These are phyloP conservation scores for Coemansia sp. DNA, from an alignment of 192 early-diverging fungal species.

Conservation along the genomic window DNA sequence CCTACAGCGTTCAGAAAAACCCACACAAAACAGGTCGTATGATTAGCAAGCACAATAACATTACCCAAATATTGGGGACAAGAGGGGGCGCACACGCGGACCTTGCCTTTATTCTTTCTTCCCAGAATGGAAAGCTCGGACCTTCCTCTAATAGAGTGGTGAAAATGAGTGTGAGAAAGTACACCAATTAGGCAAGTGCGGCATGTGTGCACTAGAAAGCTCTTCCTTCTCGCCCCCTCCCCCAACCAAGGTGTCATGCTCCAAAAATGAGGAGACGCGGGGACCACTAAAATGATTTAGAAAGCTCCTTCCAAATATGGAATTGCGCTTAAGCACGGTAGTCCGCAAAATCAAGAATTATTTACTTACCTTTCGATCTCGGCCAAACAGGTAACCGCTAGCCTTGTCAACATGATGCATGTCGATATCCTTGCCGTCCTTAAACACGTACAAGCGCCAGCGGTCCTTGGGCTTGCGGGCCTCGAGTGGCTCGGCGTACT, in stretches of 20 bases:
- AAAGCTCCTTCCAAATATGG: neutral
- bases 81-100: neutral
- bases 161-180: conserved; percentile 23
- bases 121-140: conserved; percentile 9
- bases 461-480: conserved; percentile 72
- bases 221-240: neutral
- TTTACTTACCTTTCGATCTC: conserved; percentile 69
- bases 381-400: conserved; percentile 84
- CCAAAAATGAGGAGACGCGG: conserved; percentile 10
- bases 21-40: neutral
- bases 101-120: neutral
- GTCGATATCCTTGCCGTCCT: conserved; percentile 87
- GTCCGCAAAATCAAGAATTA: neutral
- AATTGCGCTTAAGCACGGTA: neutral
- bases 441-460: conserved; percentile 94
- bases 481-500: conserved; percentile 92
- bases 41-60: neutral
- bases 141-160: conserved; percentile 2
- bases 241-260: neutral
- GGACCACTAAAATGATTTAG: neutral
- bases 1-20: conserved; percentile 41
- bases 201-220: neutral
- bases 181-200: conserved; percentile 4
- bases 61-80: neutral
- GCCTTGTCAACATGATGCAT: conserved; percentile 82